Conservation (phyloP, 805 yeast species). For the Wickerhamiella hasegawae region DNA sequence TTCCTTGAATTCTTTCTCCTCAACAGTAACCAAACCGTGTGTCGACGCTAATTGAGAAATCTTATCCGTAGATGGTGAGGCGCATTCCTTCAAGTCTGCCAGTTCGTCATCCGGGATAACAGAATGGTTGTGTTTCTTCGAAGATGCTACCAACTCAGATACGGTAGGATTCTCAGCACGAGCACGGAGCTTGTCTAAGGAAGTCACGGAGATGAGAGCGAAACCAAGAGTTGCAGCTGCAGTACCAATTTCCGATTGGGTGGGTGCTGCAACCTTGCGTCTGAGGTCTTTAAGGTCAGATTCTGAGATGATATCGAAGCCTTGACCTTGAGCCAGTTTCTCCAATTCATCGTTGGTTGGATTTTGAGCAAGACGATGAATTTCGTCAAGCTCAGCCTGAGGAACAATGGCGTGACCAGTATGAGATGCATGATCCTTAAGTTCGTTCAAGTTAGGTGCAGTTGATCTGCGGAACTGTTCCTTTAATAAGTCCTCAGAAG, state of each 20-base stretch:
- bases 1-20: background rate
- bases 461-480: background rate
- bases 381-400: background rate
- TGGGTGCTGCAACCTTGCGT: background rate
- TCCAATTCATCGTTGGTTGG: constrained; percentile 14
- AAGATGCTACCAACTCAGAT: background rate
- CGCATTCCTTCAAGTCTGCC: background rate
- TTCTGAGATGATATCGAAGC: constrained; percentile 12
- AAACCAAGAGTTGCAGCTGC: constrained; percentile 1
- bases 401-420: background rate
- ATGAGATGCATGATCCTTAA: background rate
- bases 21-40: background rate
- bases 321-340: constrained; percentile 10
- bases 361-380: background rate
- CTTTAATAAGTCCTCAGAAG: background rate
- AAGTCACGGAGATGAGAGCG: background rate
- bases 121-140: background rate
- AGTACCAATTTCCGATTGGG: background rate
- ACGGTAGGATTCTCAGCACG: background rate
- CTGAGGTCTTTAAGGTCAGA: constrained; percentile 5
- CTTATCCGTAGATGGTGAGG: background rate
- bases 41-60: background rate
- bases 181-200: background rate
- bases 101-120: background rate
- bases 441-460: background rate